A percentile compares a stretch with the other conserved stretches of the same genome.
These are phyloP conservation scores for Camillea tinctor DNA, from an alignment of 2,329 filamentous ascomycete species.

Conservation along the genomic window DNA sequence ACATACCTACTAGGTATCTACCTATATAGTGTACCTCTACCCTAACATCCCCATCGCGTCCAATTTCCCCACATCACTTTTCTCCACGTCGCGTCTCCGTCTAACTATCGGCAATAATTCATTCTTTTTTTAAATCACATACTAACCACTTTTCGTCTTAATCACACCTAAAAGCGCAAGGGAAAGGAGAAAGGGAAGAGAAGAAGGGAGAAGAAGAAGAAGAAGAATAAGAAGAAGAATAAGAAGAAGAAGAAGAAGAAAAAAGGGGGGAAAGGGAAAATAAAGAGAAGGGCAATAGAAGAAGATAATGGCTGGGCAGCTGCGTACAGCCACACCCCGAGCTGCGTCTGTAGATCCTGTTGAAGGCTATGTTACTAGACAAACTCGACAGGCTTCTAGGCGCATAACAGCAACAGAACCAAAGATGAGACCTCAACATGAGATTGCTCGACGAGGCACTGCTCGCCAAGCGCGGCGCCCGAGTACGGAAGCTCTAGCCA, in stretches of 20 bases:
- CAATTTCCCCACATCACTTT: neutral
- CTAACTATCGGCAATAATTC: neutral
- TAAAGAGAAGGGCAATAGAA: neutral
- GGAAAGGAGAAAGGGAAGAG: too few species aligned
- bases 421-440: conserved; percentile 2
- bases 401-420: conserved; percentile 12
- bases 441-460: conserved; percentile 23
- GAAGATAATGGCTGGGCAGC: conserved; percentile 20
- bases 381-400: conserved; percentile 21
- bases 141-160: neutral
- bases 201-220: too few species aligned
- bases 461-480: conserved; percentile 13
- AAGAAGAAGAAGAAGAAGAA: too few species aligned
- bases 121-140: neutral
- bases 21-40: neutral
- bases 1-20: too few species aligned
- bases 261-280: too few species aligned
- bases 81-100: neutral
- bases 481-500: conserved; percentile 23
- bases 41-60: neutral
- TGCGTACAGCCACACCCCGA: conserved; percentile 17
- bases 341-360: conserved; percentile 17
- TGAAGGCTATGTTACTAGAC: conserved; percentile 11
- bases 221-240: neutral
- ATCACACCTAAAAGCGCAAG: too few species aligned